These are phyloP conservation scores for Leishmania tropica DNA, from an alignment of 208 protist species.

Conservation along the genomic window DNA sequence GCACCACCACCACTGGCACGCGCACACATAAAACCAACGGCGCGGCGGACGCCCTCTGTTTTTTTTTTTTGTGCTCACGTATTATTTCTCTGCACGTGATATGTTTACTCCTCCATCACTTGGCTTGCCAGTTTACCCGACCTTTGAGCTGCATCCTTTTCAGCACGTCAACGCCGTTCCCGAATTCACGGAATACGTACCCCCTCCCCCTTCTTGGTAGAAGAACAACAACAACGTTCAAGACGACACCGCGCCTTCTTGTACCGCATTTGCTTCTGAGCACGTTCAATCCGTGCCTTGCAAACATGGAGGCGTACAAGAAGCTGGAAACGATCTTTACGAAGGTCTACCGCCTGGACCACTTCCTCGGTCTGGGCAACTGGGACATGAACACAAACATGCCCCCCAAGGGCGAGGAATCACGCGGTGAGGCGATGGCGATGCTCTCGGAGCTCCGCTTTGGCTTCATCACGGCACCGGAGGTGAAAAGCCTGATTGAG, in stretches of 20 bases:
- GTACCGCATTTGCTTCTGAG: constrained; percentile 2
- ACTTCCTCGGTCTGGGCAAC: constrained; percentile 46
- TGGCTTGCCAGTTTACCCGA: not conserved
- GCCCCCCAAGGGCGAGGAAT: constrained; percentile 65
- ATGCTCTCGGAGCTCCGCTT: constrained; percentile 48
- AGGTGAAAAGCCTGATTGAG: constrained; percentile 48
- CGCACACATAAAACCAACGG: not conserved
- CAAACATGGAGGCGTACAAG: constrained; percentile 69
- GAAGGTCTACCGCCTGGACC: constrained; percentile 56
- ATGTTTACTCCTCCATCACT: not conserved
- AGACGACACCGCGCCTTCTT: not conserved
- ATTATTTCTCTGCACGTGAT: not conserved
- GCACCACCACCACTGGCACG: not conserved
- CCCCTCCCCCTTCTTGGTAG: not conserved
- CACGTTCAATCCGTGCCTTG: not conserved
- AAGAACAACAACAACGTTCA: not conserved
- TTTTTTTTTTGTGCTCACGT: not conserved
- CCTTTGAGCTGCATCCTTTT: not conserved
- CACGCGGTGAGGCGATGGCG: constrained; percentile 66
- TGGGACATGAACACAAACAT: constrained; percentile 87
- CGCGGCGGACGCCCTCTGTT: not conserved
- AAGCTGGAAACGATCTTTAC: constrained; percentile 65
- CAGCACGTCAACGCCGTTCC: not conserved
- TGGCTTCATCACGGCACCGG: constrained; percentile 48
- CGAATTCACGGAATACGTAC: not conserved